A percentile compares a stretch with the other conserved stretches of the same genome.
Evolutionary conservation across 192 early-diverging fungal species (phyloP).

Genomic region (Linnemannia schmuckeri): DNA sequence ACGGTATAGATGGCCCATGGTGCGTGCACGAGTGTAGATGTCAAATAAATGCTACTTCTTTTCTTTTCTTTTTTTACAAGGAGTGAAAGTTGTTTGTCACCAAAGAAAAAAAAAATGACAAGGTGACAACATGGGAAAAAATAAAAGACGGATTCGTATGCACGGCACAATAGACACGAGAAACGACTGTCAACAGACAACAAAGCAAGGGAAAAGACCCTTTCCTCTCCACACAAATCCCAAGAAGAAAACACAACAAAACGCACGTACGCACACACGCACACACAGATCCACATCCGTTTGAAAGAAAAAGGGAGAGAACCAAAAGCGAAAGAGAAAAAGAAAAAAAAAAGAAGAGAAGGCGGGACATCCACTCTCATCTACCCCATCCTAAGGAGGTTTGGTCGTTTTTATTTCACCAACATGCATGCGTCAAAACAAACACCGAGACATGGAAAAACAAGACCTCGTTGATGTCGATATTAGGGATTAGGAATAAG

Average conservation of each 20-base stretch:
- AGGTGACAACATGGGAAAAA: not conserved
- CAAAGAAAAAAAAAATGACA: not conserved
- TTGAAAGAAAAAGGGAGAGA: not conserved
- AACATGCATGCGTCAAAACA: not conserved
- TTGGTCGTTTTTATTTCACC: not conserved
- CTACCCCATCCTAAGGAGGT: not conserved
- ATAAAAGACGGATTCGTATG: not conserved
- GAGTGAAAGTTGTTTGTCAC: not conserved
- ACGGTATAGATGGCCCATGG: not conserved
- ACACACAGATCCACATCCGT: not conserved
- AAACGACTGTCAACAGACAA: slow-evolving; percentile 11
- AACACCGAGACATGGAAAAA: not conserved
- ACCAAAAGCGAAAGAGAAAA: not conserved
- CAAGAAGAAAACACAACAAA: not conserved
- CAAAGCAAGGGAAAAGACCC: not conserved
- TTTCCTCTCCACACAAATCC: not conserved
- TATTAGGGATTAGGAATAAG: not conserved
- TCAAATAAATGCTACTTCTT: not conserved
- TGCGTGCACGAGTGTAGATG: not conserved
- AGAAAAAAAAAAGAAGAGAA: not conserved
- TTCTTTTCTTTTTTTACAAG: slow-evolving; percentile 8
- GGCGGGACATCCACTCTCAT: not conserved
- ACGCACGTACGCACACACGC: not conserved
- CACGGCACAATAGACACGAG: not conserved
- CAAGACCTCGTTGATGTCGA: not conserved